Percentiles rank a stretch among this genome's conserved stretches.
These are phyloP conservation scores for Beauveria pseudobassiana DNA, from an alignment of 2,329 filamentous ascomycete species.

Conservation along the genomic window DNA sequence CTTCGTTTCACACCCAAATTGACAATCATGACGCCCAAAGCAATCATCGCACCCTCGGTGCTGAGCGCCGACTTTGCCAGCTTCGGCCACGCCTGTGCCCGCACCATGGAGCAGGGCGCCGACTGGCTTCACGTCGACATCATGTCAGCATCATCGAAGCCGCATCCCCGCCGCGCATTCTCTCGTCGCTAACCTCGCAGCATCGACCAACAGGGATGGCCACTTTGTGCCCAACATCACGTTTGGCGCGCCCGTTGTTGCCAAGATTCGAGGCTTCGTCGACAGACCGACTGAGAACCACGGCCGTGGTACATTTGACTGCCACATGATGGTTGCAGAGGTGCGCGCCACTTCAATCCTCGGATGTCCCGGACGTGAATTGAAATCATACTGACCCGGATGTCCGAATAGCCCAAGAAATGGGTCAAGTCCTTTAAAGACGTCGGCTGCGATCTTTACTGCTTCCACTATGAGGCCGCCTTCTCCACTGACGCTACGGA, in stretches of 20 bases:
- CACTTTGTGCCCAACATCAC: slow-evolving; percentile 99
- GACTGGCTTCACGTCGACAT: slow-evolving; percentile 97
- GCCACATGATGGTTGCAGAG: slow-evolving; percentile 99
- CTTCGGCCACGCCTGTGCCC: slow-evolving; percentile 77
- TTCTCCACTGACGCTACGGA: slow-evolving; percentile 78
- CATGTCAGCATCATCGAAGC: slow-evolving; percentile 42
- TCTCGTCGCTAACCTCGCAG: neutral
- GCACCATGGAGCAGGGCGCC: slow-evolving; percentile 77
- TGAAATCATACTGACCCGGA: slow-evolving; percentile 4
- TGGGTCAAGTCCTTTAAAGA: slow-evolving; percentile 95
- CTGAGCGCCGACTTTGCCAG: slow-evolving; percentile 92
- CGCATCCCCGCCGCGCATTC: neutral
- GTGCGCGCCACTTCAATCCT: slow-evolving; percentile 37
- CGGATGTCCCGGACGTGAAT: neutral
- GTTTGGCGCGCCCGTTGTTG: slow-evolving; percentile 90
- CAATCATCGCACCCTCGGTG: slow-evolving; percentile 97
- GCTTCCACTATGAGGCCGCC: slow-evolving; percentile 98
- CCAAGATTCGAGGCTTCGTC: slow-evolving; percentile 84
- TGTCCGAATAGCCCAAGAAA: slow-evolving; percentile 73
- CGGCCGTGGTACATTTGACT: slow-evolving; percentile 91
- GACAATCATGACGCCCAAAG: slow-evolving; percentile 68
- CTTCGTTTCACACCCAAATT: neutral
- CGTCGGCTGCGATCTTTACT: slow-evolving; percentile 96
- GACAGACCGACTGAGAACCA: slow-evolving; percentile 60
- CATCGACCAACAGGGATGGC: slow-evolving; percentile 62